A percentile compares a stretch with the other conserved stretches of the same genome.
phyloP scores from a whole-genome alignment of 176 grass and related monocot species.

The Oropetium thomaeum region DNA sequence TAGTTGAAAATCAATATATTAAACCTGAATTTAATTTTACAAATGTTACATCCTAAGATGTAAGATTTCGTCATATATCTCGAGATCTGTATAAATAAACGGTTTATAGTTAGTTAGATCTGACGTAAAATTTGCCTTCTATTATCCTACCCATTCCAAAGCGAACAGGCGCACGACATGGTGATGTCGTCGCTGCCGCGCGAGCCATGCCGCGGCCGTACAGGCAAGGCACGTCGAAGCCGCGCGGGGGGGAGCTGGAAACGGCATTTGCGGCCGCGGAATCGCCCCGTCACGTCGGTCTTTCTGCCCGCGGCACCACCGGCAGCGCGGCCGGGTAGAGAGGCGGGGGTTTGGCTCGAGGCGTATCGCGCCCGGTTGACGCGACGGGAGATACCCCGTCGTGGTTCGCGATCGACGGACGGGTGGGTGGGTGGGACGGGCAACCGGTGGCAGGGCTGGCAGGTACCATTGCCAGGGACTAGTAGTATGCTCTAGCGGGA shows the following conservation, averaged over 20 bases:
- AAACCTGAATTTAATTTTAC: no score
- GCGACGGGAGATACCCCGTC: not conserved
- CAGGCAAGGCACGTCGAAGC: conserved; percentile 21
- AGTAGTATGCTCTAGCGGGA: no score
- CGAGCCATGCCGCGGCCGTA: conserved; percentile 12
- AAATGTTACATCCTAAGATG: no score
- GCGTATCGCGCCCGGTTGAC: not conserved
- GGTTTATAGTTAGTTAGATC: no score
- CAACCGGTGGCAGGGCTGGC: not conserved
- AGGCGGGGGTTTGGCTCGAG: not conserved
- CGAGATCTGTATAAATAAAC: no score
- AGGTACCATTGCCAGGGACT: conserved; percentile 13
- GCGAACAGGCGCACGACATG: not conserved
- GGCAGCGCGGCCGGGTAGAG: not conserved
- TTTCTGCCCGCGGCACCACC: not conserved
- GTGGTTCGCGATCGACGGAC: not conserved
- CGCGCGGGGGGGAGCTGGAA: no score
- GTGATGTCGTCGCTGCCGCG: not conserved
- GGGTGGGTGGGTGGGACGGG: not conserved
- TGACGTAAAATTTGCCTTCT: no score
- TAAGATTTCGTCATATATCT: no score
- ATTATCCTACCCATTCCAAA: no score
- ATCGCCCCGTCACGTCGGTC: conserved; percentile 18
- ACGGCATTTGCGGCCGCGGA: not conserved
- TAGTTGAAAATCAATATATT: no score